phyloP scores from a whole-genome alignment of 331 rosid species.

The Stylosanthes scabra region DNA sequence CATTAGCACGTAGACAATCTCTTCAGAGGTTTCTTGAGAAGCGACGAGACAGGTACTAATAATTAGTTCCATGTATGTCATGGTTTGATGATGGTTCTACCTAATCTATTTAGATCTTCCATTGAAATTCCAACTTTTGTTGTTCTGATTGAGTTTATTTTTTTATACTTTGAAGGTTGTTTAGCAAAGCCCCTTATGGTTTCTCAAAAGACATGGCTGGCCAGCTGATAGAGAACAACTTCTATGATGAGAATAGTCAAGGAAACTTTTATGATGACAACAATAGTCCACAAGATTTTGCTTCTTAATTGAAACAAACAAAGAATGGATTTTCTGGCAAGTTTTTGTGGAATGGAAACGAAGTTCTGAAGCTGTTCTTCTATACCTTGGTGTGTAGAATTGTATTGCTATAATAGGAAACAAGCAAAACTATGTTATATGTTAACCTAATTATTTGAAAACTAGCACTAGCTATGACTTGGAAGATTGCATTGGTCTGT shows the following conservation, averaged over 20 bases:
- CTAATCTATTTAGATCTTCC: conserved; percentile 25
- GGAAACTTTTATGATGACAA: conserved; percentile 20
- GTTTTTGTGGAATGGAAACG: conserved; percentile 20
- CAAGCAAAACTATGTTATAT: conserved; percentile 19
- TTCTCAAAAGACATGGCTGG: conserved; percentile 38
- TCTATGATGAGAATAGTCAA: conserved; percentile 19
- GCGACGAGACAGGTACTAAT: conserved; percentile 68
- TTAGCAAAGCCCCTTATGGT: conserved; percentile 62
- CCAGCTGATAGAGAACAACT: conserved; percentile 23
- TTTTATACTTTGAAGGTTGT: conserved; percentile 53
- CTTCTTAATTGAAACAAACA: conserved; percentile 35
- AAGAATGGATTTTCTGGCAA: conserved; percentile 41
- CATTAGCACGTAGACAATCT: conserved; percentile 79
- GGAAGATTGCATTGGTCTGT: conserved; percentile 30
- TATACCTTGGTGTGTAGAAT: conserved; percentile 7
- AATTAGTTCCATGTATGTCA: background rate
- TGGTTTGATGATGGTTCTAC: background rate
- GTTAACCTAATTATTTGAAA: background rate
- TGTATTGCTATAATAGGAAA: background rate
- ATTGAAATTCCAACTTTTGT: too few relatives aligned
- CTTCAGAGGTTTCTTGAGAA: conserved; percentile 84
- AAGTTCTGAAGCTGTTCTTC: background rate
- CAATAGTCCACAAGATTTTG: conserved; percentile 34
- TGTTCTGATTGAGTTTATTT: conserved; percentile 17
- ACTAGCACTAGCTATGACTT: conserved; percentile 18